These are phyloP conservation scores for Eimeria falciformis DNA, from an alignment of 169 alveolate species.

Conservation along the genomic window DNA sequence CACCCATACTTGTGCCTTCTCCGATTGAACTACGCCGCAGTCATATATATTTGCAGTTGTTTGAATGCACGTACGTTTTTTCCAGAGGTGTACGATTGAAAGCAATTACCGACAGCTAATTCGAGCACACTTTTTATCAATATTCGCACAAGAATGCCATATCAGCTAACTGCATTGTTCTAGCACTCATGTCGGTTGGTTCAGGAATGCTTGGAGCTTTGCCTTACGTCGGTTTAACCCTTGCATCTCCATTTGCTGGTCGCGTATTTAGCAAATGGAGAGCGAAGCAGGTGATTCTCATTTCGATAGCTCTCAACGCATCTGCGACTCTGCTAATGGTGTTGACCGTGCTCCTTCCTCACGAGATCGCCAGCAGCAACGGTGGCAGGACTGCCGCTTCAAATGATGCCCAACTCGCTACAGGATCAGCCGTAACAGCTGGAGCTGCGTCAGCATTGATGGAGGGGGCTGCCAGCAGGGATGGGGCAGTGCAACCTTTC, in stretches of 20 bases:
- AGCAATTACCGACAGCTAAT: too few relatives aligned
- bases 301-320: conserved; percentile 63
- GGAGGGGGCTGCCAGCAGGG: conserved; percentile 2
- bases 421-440: background rate
- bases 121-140: too few relatives aligned
- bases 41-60: too few relatives aligned
- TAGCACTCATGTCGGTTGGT: background rate
- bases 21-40: too few relatives aligned
- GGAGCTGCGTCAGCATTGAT: background rate
- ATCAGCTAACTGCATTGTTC: too few relatives aligned
- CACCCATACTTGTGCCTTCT: too few relatives aligned
- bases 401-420: background rate
- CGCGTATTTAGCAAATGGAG: conserved; percentile 47
- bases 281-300: conserved; percentile 35
- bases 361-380: background rate
- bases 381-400: background rate
- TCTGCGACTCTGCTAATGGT: conserved; percentile 45
- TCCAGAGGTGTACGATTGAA: too few relatives aligned
- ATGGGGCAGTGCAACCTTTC: background rate
- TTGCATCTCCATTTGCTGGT: conserved; percentile 65
- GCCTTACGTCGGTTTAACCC: conserved; percentile 73
- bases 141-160: too few relatives aligned
- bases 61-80: too few relatives aligned
- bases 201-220: conserved; percentile 75
- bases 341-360: conserved; percentile 52